A percentile compares a stretch with the other conserved stretches of the same genome.
These are phyloP conservation scores for Oryza officinalis DNA, from an alignment of 176 grass and related monocot genomes.

Conservation along the genomic window DNA sequence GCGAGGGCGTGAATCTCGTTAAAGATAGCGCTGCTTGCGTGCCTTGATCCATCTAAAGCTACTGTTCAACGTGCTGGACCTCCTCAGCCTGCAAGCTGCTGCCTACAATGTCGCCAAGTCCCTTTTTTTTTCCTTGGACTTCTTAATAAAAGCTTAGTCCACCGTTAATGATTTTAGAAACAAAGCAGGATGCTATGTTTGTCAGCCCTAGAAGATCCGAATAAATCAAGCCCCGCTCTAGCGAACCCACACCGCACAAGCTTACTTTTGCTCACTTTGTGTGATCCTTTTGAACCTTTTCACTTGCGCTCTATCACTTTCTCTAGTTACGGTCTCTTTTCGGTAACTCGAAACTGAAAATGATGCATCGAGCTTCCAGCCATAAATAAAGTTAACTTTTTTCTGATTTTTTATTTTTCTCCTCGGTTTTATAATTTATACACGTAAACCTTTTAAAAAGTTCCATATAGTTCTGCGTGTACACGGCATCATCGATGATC, in stretches of 20 bases:
- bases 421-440: background rate
- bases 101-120: too few species aligned
- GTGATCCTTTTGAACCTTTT: background rate
- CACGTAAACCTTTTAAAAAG: background rate
- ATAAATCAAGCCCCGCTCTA: background rate
- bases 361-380: background rate
- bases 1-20: too few species aligned
- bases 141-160: too few species aligned
- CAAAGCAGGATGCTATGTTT: background rate
- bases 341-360: background rate
- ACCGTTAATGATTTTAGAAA: too few species aligned
- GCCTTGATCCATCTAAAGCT: too few species aligned
- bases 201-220: background rate
- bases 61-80: too few species aligned
- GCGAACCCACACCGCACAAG: background rate
- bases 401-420: background rate
- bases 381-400: slow-evolving; percentile 10
- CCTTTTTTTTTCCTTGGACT: too few species aligned
- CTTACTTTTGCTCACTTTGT: background rate
- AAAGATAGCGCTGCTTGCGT: too few species aligned
- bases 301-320: background rate
- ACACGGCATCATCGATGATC: background rate
- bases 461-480: background rate
- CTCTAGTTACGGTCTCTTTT: background rate
- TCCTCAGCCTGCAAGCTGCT: too few species aligned